Base-by-base conservation (phyloP, 2,329 filamentous ascomycete genomes). In the Penicillium sp. region DNA sequence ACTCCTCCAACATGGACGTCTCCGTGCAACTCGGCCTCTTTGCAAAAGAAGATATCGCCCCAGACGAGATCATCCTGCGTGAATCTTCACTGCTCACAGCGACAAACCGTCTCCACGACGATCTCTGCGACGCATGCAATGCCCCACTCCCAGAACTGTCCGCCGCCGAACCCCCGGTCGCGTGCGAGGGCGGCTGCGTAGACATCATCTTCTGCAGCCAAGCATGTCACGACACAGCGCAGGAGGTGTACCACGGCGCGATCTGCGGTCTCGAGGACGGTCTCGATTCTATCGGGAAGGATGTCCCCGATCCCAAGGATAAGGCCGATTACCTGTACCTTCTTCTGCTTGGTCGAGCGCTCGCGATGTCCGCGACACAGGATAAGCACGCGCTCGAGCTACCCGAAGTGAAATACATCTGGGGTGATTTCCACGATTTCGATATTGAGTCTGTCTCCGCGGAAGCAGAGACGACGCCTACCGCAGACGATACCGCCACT, bases 1-100 rank as follows among this genome's bases (percentile, higher is more conserved):
- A 58, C 3, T 11, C 31, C 6, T 44, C 50, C 3, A 29, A 10
- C 36, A 47, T 41, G 54, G 70, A 82, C 47, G 77, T 78, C 25
- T 82, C 81, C 4, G 82, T 82, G 55, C 94, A 99, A 73, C 83
- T 99, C 0, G 94, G 94, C 5, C 82, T 99, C 4, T 97, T 97
- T 71, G 93, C 92, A 8, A 90, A 86, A 65, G 84, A 90, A 61
- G 87, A 96, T 63, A 90, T 97, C 38, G 76, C 79, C 0, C 85
- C 91, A 0, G 90, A 89, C 10, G 89, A 95, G 71, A 80, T 82
- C 6, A 86, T 97, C 2, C 82, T 99, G 31, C 79, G 84, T 47
- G 94, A 99, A 70, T 90, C 88, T 59, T 94, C 92, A 9, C 82
- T 96, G 8, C 79, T 99, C 40, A 96, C 92, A 2, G 92, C 91